Evolutionary conservation across 805 yeast genomes (phyloP).

Genomic region (Candida maltosa): DNA sequence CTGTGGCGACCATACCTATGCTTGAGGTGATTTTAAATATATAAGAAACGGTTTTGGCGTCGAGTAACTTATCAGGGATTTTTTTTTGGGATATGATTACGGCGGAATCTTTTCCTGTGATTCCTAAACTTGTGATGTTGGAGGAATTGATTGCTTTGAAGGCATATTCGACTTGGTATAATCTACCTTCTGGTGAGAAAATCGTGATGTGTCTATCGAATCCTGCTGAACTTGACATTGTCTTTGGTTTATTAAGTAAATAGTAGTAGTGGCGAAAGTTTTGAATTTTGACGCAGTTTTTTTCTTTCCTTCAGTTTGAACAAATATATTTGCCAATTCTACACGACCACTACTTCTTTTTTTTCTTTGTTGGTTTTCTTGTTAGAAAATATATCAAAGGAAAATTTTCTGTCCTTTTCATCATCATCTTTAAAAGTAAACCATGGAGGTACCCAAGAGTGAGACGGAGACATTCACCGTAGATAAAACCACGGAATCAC

Average conservation of each 20-base stretch:
- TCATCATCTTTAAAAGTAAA: too few relatives aligned
- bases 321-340: too few relatives aligned
- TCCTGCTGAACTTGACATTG: constrained; percentile 69
- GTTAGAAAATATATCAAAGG: too few relatives aligned
- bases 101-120: constrained; percentile 81
- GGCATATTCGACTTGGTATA: constrained; percentile 97
- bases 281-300: too few relatives aligned
- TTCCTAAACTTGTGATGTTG: constrained; percentile 83
- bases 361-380: too few relatives aligned
- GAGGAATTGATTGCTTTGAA: constrained; percentile 94
- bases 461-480: constrained; percentile 28
- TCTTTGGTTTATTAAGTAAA: neutral
- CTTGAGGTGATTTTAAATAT: constrained; percentile 76
- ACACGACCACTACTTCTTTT: too few relatives aligned
- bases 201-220: constrained; percentile 98
- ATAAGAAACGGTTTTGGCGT: constrained; percentile 81
- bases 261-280: constrained; percentile 4
- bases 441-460: constrained; percentile 11
- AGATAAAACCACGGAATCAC: constrained; percentile 29
- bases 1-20: constrained; percentile 90
- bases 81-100: constrained; percentile 93
- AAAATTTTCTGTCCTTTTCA: neutral
- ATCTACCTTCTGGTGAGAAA: constrained; percentile 97
- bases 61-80: constrained; percentile 91
- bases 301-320: too few relatives aligned